Conservation (phyloP, 805 yeast genomes). For the Pichia manshurica region DNA sequence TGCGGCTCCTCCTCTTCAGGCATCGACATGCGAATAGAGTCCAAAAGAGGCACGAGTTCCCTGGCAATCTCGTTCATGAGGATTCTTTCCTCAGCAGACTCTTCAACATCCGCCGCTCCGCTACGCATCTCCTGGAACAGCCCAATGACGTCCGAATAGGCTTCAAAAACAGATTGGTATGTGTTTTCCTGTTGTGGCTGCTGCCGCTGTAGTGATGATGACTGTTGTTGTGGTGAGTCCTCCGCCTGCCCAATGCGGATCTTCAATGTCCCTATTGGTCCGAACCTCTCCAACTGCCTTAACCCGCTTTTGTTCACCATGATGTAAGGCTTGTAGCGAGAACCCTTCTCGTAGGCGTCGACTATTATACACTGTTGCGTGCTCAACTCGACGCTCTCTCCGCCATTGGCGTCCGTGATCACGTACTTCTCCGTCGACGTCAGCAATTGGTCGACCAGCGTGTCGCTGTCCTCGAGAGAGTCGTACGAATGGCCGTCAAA, state of each 20-base stretch:
- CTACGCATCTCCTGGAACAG: conserved; percentile 3
- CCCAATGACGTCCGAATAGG: background rate
- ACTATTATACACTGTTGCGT: conserved; percentile 39
- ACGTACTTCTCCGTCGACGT: conserved; percentile 26
- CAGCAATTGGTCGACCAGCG: conserved; percentile 30
- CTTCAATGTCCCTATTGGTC: background rate
- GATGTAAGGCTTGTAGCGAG: conserved; percentile 32
- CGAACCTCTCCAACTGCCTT: conserved; percentile 8
- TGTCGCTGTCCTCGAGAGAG: conserved; percentile 8
- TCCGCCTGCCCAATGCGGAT: too few species aligned
- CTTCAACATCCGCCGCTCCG: background rate
- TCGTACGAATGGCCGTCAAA: conserved; percentile 17
- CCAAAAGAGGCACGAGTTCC: background rate
- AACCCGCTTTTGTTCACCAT: conserved; percentile 35
- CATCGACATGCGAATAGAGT: too few species aligned
- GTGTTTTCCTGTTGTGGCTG: background rate
- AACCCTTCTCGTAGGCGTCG: conserved; percentile 27
- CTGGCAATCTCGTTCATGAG: background rate
- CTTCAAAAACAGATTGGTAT: background rate
- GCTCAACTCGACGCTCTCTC: conserved; percentile 21
- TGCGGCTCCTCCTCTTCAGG: too few species aligned
- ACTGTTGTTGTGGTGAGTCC: too few species aligned
- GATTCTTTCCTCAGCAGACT: background rate
- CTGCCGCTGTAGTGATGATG: too few species aligned
- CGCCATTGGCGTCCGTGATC: conserved; percentile 14